Percentiles rank a stretch among this genome's conserved stretches.
Conservation (phyloP, 371 early-diverging fungal species). For the Rhizopus microsporus region DNA sequence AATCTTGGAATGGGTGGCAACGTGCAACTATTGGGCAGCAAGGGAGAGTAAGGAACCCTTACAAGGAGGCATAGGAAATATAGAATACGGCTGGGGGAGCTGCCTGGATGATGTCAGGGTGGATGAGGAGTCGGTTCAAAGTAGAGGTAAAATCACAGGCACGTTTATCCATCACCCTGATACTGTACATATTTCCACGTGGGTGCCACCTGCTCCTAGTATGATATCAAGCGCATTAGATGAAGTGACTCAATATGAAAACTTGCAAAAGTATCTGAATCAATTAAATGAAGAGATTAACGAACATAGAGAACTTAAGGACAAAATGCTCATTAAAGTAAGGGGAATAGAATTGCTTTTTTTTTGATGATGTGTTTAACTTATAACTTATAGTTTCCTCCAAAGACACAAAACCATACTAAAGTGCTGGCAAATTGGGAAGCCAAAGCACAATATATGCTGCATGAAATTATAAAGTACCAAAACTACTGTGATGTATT, state of each 20-base stretch:
- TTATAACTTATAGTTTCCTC: slow-evolving; percentile 44
- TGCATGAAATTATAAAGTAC: slow-evolving; percentile 88
- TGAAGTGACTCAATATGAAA: slow-evolving; percentile 31
- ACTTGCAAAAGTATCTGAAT: slow-evolving; percentile 30
- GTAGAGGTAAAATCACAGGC: slow-evolving; percentile 15
- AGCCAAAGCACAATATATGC: slow-evolving; percentile 77
- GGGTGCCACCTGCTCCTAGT: slow-evolving; percentile 42
- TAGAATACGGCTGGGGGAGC: slow-evolving; percentile 90
- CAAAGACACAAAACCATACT: slow-evolving; percentile 57
- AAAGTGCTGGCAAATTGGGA: slow-evolving; percentile 88
- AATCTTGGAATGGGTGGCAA: slow-evolving; percentile 79
- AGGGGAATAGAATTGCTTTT: background rate
- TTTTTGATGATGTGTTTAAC: background rate
- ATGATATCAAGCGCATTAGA: slow-evolving; percentile 31
- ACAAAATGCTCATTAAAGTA: slow-evolving; percentile 35
- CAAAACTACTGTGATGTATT: slow-evolving; percentile 80
- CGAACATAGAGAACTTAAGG: slow-evolving; percentile 43
- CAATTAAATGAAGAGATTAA: slow-evolving; percentile 38
- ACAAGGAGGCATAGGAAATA: slow-evolving; percentile 77
- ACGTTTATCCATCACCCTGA: slow-evolving; percentile 27
- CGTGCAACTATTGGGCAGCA: slow-evolving; percentile 93
- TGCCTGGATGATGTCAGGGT: slow-evolving; percentile 48
- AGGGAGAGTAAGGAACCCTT: slow-evolving; percentile 85
- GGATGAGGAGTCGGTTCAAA: slow-evolving; percentile 31
- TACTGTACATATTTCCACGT: slow-evolving; percentile 26